phyloP scores from a whole-genome alignment of 257 asterid species.

The Gentiana dahurica region DNA sequence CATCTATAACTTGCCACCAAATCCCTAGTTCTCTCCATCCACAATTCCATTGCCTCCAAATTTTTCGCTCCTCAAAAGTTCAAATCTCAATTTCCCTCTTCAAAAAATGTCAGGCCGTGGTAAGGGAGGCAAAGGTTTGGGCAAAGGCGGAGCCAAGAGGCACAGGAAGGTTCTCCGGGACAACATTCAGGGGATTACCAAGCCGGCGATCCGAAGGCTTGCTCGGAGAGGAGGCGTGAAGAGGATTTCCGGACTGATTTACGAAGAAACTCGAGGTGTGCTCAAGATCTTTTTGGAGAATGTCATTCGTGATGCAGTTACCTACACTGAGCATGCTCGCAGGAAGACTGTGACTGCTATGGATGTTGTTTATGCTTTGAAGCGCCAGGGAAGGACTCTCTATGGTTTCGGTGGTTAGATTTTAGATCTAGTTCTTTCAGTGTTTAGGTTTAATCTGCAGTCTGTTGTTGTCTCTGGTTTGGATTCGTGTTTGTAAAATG shows the following conservation, averaged over 20 bases:
- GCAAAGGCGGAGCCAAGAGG: slow-evolving; percentile 36
- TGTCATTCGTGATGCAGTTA: slow-evolving; percentile 34
- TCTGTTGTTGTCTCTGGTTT: not conserved
- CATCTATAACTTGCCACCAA: slow-evolving; percentile 8
- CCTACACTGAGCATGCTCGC: slow-evolving; percentile 17
- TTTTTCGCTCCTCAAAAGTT: not conserved
- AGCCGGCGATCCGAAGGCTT: slow-evolving; percentile 31
- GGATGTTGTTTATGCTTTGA: slow-evolving; percentile 17
- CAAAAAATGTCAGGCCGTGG: slow-evolving; percentile 31
- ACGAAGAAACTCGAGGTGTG: slow-evolving; percentile 37
- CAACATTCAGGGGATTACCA: slow-evolving; percentile 35
- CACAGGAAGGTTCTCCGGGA: slow-evolving; percentile 32
- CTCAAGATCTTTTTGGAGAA: slow-evolving; percentile 33
- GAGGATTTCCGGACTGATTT: slow-evolving; percentile 31
- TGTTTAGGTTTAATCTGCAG: not conserved
- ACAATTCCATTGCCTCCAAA: too few relatives aligned
- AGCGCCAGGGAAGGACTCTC: slow-evolving; percentile 37
- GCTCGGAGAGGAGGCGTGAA: slow-evolving; percentile 41
- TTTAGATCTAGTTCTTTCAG: not conserved
- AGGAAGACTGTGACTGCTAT: slow-evolving; percentile 9
- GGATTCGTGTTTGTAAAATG: not conserved
- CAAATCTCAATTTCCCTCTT: not conserved
- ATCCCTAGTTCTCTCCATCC: accelerated
- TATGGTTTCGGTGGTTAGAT: slow-evolving; percentile 19
- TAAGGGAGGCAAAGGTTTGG: slow-evolving; percentile 34